These are phyloP conservation scores for Colletotrichum somersetense DNA, from an alignment of 2,329 filamentous ascomycete genomes.

Conservation along the genomic window DNA sequence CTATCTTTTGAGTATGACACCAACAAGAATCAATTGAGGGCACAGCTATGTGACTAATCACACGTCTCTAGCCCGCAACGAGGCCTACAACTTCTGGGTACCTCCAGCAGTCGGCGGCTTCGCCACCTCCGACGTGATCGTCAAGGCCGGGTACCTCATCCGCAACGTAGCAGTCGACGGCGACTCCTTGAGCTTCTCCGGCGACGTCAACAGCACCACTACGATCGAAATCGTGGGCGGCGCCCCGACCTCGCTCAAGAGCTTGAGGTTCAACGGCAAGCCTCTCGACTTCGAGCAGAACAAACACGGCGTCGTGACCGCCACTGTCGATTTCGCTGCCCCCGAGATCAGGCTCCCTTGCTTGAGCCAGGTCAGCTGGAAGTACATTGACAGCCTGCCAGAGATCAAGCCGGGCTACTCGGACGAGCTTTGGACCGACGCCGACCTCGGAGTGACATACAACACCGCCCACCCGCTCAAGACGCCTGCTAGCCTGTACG, in stretches of 20 bases:
- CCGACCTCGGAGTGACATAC: slow-evolving; percentile 50
- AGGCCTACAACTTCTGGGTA: slow-evolving; percentile 47
- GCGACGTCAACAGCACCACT: slow-evolving; percentile 45
- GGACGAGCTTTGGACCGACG: slow-evolving; percentile 60
- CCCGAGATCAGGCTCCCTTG: slow-evolving; percentile 41
- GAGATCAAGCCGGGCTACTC: slow-evolving; percentile 44
- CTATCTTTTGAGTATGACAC: slow-evolving; percentile 49
- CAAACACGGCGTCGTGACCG: slow-evolving; percentile 41
- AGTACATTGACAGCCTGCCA: slow-evolving; percentile 44
- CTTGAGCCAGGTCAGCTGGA: slow-evolving; percentile 36
- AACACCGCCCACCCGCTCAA: slow-evolving; percentile 52
- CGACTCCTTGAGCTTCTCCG: slow-evolving; percentile 44
- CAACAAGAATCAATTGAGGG: no score
- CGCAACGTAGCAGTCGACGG: slow-evolving; percentile 41
- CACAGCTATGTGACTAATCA: background rate
- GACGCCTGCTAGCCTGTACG: slow-evolving; percentile 74
- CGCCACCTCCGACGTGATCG: slow-evolving; percentile 43
- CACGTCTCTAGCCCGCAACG: slow-evolving; percentile 42
- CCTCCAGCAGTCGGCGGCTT: slow-evolving; percentile 41
- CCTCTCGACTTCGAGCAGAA: slow-evolving; percentile 41
- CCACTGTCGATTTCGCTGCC: slow-evolving; percentile 38
- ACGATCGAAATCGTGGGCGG: slow-evolving; percentile 45
- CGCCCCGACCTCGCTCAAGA: slow-evolving; percentile 39
- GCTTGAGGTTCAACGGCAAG: slow-evolving; percentile 43
- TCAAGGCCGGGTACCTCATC: slow-evolving; percentile 45